phyloP scores from a whole-genome alignment of 495 filamentous ascomycete species.

The Neohortaea acidophila region DNA sequence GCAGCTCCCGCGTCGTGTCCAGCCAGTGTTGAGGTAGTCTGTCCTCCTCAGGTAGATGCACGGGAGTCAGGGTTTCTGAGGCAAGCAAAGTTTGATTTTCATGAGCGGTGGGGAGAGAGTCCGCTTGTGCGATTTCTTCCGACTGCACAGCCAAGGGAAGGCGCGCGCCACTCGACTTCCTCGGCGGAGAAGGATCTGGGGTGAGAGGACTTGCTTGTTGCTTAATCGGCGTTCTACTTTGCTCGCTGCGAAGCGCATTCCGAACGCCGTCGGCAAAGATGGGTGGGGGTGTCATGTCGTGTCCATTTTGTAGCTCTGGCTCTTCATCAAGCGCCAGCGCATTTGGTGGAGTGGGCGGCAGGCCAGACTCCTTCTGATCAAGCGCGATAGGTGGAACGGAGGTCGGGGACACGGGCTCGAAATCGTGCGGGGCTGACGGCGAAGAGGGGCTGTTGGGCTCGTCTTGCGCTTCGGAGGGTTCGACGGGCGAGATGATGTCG shows the following conservation, averaged over 20 bases:
- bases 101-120: slow-evolving; percentile 26
- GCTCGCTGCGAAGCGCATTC: slow-evolving; percentile 18
- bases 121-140: slow-evolving; percentile 21
- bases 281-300: neutral
- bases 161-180: slow-evolving; percentile 14
- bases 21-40: slow-evolving; percentile 4
- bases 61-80: slow-evolving; percentile 12
- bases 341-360: slow-evolving; percentile 20
- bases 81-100: slow-evolving; percentile 20
- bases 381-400: slow-evolving; percentile 2
- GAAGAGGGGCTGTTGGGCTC: neutral
- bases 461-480: neutral
- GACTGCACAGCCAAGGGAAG: slow-evolving; percentile 4
- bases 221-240: slow-evolving; percentile 21
- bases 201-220: slow-evolving; percentile 22
- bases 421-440: neutral
- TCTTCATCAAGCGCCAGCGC: no score
- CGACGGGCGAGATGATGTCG: neutral
- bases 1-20: slow-evolving; percentile 3
- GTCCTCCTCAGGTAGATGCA: slow-evolving; percentile 16
- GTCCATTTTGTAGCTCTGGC: slow-evolving; percentile 5
- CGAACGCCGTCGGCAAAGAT: slow-evolving; percentile 14
- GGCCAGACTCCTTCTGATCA: slow-evolving; percentile 3
- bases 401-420: neutral
- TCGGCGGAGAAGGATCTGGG: slow-evolving; percentile 26